These are phyloP conservation scores for Tardiomyces depauwii DNA, from an alignment of 1,139 yeast genomes.

Conservation along the genomic window DNA sequence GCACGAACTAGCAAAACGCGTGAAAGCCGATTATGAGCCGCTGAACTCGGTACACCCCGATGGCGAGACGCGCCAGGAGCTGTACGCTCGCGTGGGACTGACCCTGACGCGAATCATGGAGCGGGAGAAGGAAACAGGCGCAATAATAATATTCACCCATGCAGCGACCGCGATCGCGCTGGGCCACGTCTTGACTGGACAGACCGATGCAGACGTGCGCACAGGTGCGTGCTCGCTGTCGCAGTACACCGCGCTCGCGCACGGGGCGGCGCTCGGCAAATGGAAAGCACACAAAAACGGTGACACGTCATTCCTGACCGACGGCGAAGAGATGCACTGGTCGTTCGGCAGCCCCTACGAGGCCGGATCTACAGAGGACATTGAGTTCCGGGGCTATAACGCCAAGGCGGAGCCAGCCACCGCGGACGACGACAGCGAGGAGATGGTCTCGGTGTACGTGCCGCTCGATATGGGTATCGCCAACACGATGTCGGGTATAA, in stretches of 20 bases:
- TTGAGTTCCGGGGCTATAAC: slow-evolving; percentile 6
- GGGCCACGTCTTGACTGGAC: slow-evolving; percentile 54
- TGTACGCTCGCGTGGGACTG: slow-evolving; percentile 41
- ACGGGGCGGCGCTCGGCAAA: slow-evolving; percentile 28
- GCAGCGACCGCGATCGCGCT: slow-evolving; percentile 78
- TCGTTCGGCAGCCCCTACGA: slow-evolving; percentile 55
- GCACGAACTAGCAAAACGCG: slow-evolving; percentile 37
- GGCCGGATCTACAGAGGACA: slow-evolving; percentile 70
- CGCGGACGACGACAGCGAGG: slow-evolving; percentile 3
- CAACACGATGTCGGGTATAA: not conserved
- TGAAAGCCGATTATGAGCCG: slow-evolving; percentile 31
- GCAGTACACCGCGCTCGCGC: slow-evolving; percentile 29
- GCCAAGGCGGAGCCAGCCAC: not conserved
- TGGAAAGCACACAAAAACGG: slow-evolving; percentile 62
- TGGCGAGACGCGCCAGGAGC: slow-evolving; percentile 59
- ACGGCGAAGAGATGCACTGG: slow-evolving; percentile 94
- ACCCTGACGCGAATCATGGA: slow-evolving; percentile 46
- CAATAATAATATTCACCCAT: slow-evolving; percentile 58
- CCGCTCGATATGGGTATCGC: slow-evolving; percentile 1
- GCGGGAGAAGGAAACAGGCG: slow-evolving; percentile 38
- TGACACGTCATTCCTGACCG: slow-evolving; percentile 47
- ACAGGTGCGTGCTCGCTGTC: slow-evolving; percentile 49
- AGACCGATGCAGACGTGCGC: slow-evolving; percentile 34
- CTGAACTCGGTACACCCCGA: slow-evolving; percentile 42
- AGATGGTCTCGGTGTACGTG: not conserved